Conservation (phyloP, 805 yeast genomes). For the Cyberlindnera galapagoensis region DNA sequence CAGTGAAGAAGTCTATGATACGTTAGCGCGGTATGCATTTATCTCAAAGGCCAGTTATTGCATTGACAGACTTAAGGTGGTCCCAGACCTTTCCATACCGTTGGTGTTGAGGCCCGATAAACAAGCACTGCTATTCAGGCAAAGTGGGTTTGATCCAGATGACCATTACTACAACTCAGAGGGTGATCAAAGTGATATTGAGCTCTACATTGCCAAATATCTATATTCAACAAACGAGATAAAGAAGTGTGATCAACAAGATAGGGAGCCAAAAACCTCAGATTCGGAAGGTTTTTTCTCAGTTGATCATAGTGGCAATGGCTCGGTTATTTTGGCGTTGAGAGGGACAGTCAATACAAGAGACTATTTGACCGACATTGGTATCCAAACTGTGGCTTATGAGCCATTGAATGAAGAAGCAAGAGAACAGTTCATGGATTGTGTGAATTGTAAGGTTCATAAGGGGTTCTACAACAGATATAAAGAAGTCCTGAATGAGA, state of each 20-base stretch:
- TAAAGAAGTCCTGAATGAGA: slow-evolving; percentile 31
- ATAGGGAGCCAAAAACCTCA: background rate
- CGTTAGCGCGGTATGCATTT: slow-evolving; percentile 15
- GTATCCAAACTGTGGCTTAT: slow-evolving; percentile 25
- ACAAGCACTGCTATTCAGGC: slow-evolving; percentile 11
- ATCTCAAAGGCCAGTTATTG: slow-evolving; percentile 19
- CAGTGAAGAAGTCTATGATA: slow-evolving; percentile 15
- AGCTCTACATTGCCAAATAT: slow-evolving; percentile 9
- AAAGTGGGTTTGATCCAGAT: slow-evolving; percentile 3
- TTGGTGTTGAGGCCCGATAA: slow-evolving; percentile 13
- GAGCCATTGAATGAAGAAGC: slow-evolving; percentile 16
- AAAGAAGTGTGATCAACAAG: background rate
- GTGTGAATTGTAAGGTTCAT: slow-evolving; percentile 54
- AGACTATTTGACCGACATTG: slow-evolving; percentile 59
- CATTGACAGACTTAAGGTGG: slow-evolving; percentile 10
- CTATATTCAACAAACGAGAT: background rate
- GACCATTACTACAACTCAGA: slow-evolving; percentile 3
- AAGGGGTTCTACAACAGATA: slow-evolving; percentile 51
- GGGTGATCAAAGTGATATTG: slow-evolving; percentile 1
- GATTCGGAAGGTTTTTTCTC: slow-evolving; percentile 41
- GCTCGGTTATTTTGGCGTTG: slow-evolving; percentile 45
- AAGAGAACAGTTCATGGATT: slow-evolving; percentile 18
- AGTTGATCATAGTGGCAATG: slow-evolving; percentile 35
- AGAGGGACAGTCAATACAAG: slow-evolving; percentile 55
- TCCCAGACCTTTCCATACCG: slow-evolving; percentile 11